A percentile compares a stretch with the other conserved stretches of the same genome.
phyloP scores from a whole-genome alignment of 768 basidiomycete species.

The Hemileccinum rubropunctum region DNA sequence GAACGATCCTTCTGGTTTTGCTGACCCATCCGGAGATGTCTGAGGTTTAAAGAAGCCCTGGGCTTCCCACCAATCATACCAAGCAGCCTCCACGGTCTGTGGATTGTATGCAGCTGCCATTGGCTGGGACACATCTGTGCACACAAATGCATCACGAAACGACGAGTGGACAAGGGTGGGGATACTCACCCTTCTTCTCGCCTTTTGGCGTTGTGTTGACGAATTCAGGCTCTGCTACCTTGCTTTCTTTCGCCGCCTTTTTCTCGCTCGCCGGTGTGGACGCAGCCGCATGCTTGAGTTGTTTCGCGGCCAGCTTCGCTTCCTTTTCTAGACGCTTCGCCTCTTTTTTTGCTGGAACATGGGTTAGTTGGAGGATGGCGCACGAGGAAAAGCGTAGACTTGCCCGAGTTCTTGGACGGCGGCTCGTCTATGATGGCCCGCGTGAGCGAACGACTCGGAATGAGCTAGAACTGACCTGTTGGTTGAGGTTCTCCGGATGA shows the following conservation, averaged over 20 bases:
- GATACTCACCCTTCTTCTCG: constrained; percentile 80
- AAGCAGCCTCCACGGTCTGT: constrained; percentile 88
- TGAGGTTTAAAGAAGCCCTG: constrained; percentile 89
- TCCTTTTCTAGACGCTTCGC: constrained; percentile 79
- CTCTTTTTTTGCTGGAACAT: constrained; percentile 70
- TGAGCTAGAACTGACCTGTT: background rate
- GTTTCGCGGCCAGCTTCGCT: constrained; percentile 72
- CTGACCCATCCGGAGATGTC: constrained; percentile 51
- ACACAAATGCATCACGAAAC: background rate
- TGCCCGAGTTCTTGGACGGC: constrained; percentile 42
- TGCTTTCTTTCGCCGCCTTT: constrained; percentile 74
- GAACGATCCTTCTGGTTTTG: constrained; percentile 67
- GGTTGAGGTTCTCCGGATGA: background rate
- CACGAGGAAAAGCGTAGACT: constrained; percentile 2
- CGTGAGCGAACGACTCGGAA: no score
- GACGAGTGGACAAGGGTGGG: background rate
- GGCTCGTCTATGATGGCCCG: background rate
- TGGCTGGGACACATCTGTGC: constrained; percentile 73
- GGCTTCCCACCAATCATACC: constrained; percentile 98
- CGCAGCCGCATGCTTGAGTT: constrained; percentile 36
- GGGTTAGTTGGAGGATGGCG: constrained; percentile 1
- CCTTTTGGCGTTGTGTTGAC: constrained; percentile 89
- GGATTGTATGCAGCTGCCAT: constrained; percentile 97
- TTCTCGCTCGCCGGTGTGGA: constrained; percentile 51
- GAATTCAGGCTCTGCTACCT: constrained; percentile 68